Evolutionary conservation across 2,329 filamentous ascomycete species (phyloP), one percentile per base, ranked within the genome.

Genomic region (Pseudopyricularia cyperi): DNA sequence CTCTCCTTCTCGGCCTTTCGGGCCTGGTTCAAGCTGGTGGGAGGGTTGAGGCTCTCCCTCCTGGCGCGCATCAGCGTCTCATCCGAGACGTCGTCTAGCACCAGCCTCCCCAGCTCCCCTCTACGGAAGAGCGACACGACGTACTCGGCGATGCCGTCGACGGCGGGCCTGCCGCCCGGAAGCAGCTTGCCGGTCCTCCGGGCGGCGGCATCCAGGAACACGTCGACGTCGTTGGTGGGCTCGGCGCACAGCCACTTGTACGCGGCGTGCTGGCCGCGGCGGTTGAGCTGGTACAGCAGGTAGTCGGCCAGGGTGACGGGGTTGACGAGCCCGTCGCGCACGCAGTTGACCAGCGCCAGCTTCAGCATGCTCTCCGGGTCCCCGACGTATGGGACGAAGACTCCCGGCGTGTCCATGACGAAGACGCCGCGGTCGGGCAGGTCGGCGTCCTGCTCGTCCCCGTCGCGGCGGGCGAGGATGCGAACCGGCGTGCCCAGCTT

Each of bases 291-390:
- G 68, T 80, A 97, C 7, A 98, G 79, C 19, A 97, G 74, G 65
- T 95, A 98, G 64, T 98, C 93, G 33, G 87, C 90, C 11, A 97
- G 69, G 24, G 86, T 86, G 54, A 86, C 79, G 15, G 83, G 76
- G 1, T 84, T 77, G 51, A 98, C 83, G 35, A 97, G 76, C 0
- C 85, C 87, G 64, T 95, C 89, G 65, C 95, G 95, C 52, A 98
- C 89, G 65, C 85, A 87, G 19, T 91, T 89, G 50, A 88, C 89
- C 1, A 97, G 77, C 2, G 90, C 85, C n/a, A 98, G 77, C 68
- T 95, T 97, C 56, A 98, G 73, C 93, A 98, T 98, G 46, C 83
- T 80, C 64, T 93, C 85, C 15, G 86, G 77, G 61, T 94, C 80
- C 0, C 84, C 78, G 28, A 97, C 85, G 64, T 95, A 95, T 0